Conservation (phyloP, 169 alveolate genomes). For the Cryptosporidium viatorum region DNA sequence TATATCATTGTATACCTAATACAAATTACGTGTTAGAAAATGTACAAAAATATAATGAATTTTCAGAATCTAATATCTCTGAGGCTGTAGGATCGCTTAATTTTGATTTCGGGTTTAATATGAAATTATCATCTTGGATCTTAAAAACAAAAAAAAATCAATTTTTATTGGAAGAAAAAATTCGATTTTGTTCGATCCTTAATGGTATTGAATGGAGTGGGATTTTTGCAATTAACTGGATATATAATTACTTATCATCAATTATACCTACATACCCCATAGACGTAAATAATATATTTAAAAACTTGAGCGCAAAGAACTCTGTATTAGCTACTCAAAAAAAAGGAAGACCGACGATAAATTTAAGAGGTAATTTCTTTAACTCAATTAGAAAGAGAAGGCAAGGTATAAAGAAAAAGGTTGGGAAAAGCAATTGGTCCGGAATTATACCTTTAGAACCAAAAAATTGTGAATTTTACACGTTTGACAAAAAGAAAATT, state of each 20-base stretch:
- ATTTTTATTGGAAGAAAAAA: background rate
- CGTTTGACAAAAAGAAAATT: background rate
- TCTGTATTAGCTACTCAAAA: background rate
- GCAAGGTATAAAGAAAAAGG: slow-evolving; percentile 13
- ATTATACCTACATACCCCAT: no score
- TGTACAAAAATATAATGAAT: no score
- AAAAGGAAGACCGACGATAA: slow-evolving; percentile 32
- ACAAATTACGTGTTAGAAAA: background rate
- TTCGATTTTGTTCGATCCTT: background rate
- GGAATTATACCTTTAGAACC: slow-evolving; percentile 24
- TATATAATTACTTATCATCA: background rate
- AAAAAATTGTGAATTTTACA: background rate
- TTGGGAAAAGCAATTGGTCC: slow-evolving; percentile 49
- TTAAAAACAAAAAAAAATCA: background rate
- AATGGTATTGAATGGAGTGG: slow-evolving; percentile 76
- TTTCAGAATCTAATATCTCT: background rate
- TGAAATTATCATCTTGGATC: slow-evolving; percentile 1
- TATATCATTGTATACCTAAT: slow-evolving; percentile 48
- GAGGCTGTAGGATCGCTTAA: background rate
- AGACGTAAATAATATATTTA: background rate
- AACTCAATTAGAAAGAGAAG: slow-evolving; percentile 20
- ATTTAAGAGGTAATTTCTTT: slow-evolving; percentile 53
- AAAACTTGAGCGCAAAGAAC: background rate
- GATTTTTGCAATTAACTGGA: slow-evolving; percentile 39
- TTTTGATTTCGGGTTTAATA: background rate